Percentiles rank a stretch among this genome's conserved stretches.
These are phyloP conservation scores for Cenococcum geophilum DNA, from an alignment of 495 filamentous ascomycete genomes.

Conservation along the genomic window DNA sequence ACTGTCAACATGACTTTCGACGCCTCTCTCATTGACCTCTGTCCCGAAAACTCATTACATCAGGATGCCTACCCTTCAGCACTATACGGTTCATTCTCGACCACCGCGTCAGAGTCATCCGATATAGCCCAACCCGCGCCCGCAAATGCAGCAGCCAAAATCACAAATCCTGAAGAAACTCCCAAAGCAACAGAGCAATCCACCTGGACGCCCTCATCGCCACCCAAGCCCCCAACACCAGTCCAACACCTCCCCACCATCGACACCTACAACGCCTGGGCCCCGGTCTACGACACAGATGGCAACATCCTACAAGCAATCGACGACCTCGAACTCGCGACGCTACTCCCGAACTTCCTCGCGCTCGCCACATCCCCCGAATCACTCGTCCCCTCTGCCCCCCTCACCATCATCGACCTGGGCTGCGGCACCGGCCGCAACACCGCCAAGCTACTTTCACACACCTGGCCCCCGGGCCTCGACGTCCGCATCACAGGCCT, in stretches of 20 bases:
- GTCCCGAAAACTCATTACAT: background rate
- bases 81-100: conserved; percentile 22
- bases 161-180: conserved; percentile 4
- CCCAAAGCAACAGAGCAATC: conserved; percentile 2
- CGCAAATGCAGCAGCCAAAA: conserved; percentile 1
- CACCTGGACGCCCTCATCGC: background rate
- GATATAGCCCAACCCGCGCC: background rate
- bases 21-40: conserved; percentile 30
- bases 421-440: conserved; percentile 70
- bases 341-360: conserved; percentile 52
- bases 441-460: conserved; percentile 50
- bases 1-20: conserved; percentile 31
- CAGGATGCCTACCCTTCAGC: background rate
- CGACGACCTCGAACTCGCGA: conserved; percentile 54
- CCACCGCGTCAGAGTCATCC: conserved; percentile 26
- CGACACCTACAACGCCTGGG: conserved; percentile 45
- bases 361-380: conserved; percentile 22
- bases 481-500: conserved; percentile 42
- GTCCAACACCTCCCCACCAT: conserved; percentile 38
- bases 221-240: conserved; percentile 16
- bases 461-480: conserved; percentile 20
- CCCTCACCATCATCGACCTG: conserved; percentile 49
- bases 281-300: conserved; percentile 61
- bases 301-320: conserved; percentile 68
- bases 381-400: conserved; percentile 10